Evolutionary conservation across 805 yeast genomes (phyloP).

Genomic region (Candida corydali): DNA sequence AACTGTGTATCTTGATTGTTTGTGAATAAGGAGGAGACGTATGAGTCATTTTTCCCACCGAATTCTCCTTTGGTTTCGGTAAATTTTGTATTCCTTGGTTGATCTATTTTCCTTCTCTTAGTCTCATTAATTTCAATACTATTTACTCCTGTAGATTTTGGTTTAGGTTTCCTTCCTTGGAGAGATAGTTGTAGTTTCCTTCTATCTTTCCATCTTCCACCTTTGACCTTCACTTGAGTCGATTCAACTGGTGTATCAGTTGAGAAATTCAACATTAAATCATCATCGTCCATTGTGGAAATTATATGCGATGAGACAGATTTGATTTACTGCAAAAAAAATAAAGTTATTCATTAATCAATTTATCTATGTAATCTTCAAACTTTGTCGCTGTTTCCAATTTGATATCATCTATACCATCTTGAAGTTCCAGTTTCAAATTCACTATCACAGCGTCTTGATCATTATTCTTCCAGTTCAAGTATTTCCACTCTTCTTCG

Average conservation of each 20-base stretch:
- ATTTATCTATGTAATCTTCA: conserved; percentile 22
- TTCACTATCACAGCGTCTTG: conserved; percentile 14
- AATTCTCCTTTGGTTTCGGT: conserved; percentile 47
- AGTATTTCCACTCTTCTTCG: conserved; percentile 36
- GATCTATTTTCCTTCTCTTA: background rate
- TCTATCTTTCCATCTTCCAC: conserved; percentile 83
- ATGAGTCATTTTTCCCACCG: conserved; percentile 58
- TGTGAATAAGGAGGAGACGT: conserved; percentile 79
- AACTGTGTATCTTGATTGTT: conserved; percentile 41
- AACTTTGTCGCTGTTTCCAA: conserved; percentile 20
- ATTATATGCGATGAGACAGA: conserved; percentile 1
- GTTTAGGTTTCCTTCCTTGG: conserved; percentile 38
- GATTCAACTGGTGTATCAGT: conserved; percentile 20
- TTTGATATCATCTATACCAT: conserved; percentile 14
- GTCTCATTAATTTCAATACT: conserved; percentile 17
- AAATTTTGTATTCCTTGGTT: conserved; percentile 33
- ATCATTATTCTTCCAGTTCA: conserved; percentile 24
- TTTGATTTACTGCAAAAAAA: conserved; percentile 4
- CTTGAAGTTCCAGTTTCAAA: conserved; percentile 14
- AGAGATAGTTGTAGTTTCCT: conserved; percentile 53
- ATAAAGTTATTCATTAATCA: conserved; percentile 11
- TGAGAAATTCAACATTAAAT: conserved; percentile 69
- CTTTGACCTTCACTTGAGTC: conserved; percentile 44
- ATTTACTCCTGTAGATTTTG: conserved; percentile 30
- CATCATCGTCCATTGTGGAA: conserved; percentile 47